phyloP scores from a whole-genome alignment of 768 basidiomycete genomes.

The Collybiopsis luxurians region DNA sequence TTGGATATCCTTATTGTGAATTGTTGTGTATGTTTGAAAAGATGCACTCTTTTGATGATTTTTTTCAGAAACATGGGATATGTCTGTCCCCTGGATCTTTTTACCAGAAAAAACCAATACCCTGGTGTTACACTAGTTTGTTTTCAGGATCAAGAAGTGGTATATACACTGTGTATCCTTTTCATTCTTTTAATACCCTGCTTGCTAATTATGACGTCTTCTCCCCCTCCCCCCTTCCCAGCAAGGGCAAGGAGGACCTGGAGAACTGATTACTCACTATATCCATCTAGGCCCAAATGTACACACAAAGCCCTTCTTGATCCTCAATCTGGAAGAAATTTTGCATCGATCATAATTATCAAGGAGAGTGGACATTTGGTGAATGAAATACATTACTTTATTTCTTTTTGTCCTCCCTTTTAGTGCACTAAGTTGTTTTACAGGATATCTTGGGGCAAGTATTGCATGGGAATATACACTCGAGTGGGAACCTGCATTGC shows the following conservation, averaged over 20 bases:
- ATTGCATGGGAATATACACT: too few species aligned
- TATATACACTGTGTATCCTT: conserved; percentile 24
- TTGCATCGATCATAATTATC: conserved; percentile 28
- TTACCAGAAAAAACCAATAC: conserved; percentile 29
- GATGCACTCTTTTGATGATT: not conserved
- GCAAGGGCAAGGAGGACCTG: conserved; percentile 54
- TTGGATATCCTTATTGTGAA: conserved; percentile 50
- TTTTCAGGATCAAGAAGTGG: conserved; percentile 59
- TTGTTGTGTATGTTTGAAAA: conserved; percentile 8
- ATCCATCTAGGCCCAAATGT: conserved; percentile 26
- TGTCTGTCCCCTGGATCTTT: conserved; percentile 30
- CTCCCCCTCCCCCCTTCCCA: not conserved
- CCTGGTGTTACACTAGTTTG: conserved; percentile 51
- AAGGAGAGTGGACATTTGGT: conserved; percentile 27
- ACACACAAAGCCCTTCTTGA: conserved; percentile 35
- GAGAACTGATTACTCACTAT: conserved; percentile 27
- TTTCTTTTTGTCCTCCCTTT: too few species aligned
- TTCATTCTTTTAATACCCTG: not conserved
- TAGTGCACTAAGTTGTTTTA: too few species aligned
- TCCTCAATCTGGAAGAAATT: conserved; percentile 30
- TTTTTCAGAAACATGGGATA: conserved; percentile 44
- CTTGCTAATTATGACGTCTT: too few species aligned
- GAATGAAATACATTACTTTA: not conserved
- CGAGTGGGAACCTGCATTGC: too few species aligned
- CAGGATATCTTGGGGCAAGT: too few species aligned